These are phyloP conservation scores for Populus hybrid DNA, from an alignment of 441 rosid species.

Conservation along the genomic window DNA sequence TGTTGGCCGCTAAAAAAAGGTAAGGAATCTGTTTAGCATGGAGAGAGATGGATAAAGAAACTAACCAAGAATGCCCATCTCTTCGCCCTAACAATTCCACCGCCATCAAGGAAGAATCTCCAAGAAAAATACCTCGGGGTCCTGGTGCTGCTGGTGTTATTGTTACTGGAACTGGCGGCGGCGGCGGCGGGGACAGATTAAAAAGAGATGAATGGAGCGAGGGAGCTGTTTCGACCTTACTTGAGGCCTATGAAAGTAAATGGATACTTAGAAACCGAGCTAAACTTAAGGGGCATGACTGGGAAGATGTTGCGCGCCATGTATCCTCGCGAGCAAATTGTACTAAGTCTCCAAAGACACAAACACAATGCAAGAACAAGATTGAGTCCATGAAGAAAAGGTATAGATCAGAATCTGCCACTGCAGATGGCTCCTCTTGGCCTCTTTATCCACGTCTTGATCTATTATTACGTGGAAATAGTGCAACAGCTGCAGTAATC, in stretches of 20 bases:
- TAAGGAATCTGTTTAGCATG: constrained; percentile 27
- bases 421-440: constrained; percentile 80
- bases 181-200: constrained; percentile 46
- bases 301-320: constrained; percentile 87
- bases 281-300: constrained; percentile 92
- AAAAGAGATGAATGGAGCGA: constrained; percentile 98
- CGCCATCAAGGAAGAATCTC: constrained; percentile 35
- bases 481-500: neutral
- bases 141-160: constrained; percentile 13
- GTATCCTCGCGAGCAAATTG: constrained; percentile 65
- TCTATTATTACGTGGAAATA: constrained; percentile 67
- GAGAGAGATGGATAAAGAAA: constrained; percentile 60
- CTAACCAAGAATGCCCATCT: constrained; percentile 44
- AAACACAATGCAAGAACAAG: constrained; percentile 98
- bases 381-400: constrained; percentile 98
- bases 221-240: constrained; percentile 83
- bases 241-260: constrained; percentile 84
- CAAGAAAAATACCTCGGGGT: constrained; percentile 27
- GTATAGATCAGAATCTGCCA: constrained; percentile 80
- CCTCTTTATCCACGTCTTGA: constrained; percentile 84
- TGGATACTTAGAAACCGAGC: constrained; percentile 92
- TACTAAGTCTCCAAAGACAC: constrained; percentile 78
- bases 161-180: neutral
- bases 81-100: constrained; percentile 26
- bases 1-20: constrained; percentile 34